Base-by-base conservation (phyloP, 2,329 filamentous ascomycete genomes). In the Parafenestella ontariensis region DNA sequence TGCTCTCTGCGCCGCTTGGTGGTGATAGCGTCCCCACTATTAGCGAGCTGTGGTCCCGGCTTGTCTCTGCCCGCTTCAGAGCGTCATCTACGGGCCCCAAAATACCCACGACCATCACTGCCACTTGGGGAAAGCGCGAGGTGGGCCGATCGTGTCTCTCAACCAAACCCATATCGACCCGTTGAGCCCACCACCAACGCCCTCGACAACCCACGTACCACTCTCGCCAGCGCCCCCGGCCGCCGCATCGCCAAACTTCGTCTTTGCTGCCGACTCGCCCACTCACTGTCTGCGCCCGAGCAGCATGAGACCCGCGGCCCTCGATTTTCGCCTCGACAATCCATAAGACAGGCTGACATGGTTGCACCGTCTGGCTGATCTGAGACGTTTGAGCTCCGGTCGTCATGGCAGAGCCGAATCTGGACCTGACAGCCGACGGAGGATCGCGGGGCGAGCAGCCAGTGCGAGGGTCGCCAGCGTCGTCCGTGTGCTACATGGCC, bases 381-480 rank as follows among this genome's bases (percentile, higher is more conserved):
- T 64, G 61, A 61, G 56, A 64, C 65, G 54, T 54, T 59, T 39
- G 64, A 66, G 57, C 65, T 62, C 57, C 58, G 52, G 55, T 59
- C 56, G 64, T 59, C 66, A 74, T 74, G 72, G 61, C 51, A 56
- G 66, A 68, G 60, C 58, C 67, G 33, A 65, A 56, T 51, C 55
- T 56, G 52, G 59, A 51, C 60, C 56, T 67, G 64, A 64, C 66
- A 55, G 65, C 65, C 41, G 58, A 59, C 50, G 63, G 59, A 46
- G 52, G 64, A 45, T 40, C 49, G 51, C 45, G 29, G 36, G 15
- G 44, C 44, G 56, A 58, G 28, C 40, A 54, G 28, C 52, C 54
- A 34, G 44, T 20, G 15, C 56, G 50, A 52, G 59, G 40, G 46
- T 66, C 62, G 44, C 70, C 69, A 46, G 55, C 64, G 23, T 68